Percentiles rank a stretch among this genome's conserved stretches.
Conservation (phyloP, 495 filamentous ascomycete species). For the Penicillium paxilli region DNA sequence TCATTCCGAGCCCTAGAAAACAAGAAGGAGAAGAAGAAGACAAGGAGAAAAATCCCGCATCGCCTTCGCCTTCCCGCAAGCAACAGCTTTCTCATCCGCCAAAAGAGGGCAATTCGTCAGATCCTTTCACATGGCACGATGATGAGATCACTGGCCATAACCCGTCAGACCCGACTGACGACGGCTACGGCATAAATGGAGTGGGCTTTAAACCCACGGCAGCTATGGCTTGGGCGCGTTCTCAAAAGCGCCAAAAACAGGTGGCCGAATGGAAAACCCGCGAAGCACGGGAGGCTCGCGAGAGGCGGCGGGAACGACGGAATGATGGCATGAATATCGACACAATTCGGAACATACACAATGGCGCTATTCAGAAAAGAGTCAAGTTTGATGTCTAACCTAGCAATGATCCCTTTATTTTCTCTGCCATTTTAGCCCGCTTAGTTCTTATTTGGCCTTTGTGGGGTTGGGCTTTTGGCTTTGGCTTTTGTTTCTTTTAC, state of each 20-base stretch:
- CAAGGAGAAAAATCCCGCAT: constrained; percentile 23
- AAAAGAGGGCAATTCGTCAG: constrained; percentile 32
- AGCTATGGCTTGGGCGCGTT: constrained; percentile 73
- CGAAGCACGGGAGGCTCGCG: constrained; percentile 80
- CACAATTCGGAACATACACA: constrained; percentile 30
- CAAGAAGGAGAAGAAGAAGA: too few relatives aligned
- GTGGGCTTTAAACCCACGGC: constrained; percentile 90
- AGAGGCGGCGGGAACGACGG: constrained; percentile 66
- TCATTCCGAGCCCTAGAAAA: constrained; percentile 21
- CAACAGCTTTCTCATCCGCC: constrained; percentile 48
- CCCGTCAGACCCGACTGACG: constrained; percentile 69
- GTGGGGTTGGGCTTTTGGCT: too few relatives aligned
- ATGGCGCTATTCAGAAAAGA: constrained; percentile 40
- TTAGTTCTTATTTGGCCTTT: not conserved
- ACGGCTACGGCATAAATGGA: constrained; percentile 82
- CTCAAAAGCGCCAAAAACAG: constrained; percentile 75
- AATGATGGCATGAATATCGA: constrained; percentile 40
- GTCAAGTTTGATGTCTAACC: constrained; percentile 44
- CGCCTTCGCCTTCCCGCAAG: constrained; percentile 30
- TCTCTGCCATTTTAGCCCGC: not conserved
- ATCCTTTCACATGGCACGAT: constrained; percentile 76
- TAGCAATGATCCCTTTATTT: not conserved
- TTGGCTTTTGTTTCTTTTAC: too few relatives aligned
- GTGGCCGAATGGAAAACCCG: constrained; percentile 79
- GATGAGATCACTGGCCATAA: constrained; percentile 83